These are phyloP conservation scores for Beauveria sp. DNA, from an alignment of 2,329 filamentous ascomycete species.

Conservation along the genomic window DNA sequence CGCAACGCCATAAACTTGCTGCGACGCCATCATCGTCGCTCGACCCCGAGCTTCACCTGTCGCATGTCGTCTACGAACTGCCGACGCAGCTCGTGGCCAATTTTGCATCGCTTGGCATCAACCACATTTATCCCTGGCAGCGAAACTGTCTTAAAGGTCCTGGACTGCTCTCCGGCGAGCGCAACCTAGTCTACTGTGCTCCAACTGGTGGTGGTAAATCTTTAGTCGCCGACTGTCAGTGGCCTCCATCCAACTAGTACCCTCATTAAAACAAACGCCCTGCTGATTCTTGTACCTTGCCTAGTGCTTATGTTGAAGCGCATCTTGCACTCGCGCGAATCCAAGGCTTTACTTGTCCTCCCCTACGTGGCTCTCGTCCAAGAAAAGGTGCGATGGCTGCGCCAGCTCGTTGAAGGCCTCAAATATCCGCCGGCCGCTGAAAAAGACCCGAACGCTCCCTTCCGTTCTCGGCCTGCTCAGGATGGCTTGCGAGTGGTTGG, in stretches of 20 bases:
- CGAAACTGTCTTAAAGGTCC: conserved; percentile 63
- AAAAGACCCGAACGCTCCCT: conserved; percentile 33
- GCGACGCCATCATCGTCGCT: conserved; percentile 45
- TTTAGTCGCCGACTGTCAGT: conserved; percentile 54
- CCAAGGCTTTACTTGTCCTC: conserved; percentile 65
- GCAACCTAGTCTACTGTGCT: conserved; percentile 71
- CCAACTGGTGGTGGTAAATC: conserved; percentile 75
- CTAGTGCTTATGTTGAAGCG: conserved; percentile 63
- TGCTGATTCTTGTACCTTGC: neutral
- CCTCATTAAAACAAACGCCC: conserved; percentile 13
- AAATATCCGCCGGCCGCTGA: conserved; percentile 29
- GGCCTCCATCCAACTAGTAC: neutral
- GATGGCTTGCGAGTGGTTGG: conserved; percentile 58
- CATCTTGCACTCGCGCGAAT: conserved; percentile 52
- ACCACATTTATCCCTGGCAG: conserved; percentile 72
- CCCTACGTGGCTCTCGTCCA: conserved; percentile 75
- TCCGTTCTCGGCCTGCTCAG: conserved; percentile 48
- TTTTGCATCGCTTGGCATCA: conserved; percentile 59
- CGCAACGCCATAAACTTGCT: conserved; percentile 44
- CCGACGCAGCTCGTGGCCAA: conserved; percentile 55
- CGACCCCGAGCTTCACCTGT: conserved; percentile 53
- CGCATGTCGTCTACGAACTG: conserved; percentile 56
- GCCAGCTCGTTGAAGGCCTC: conserved; percentile 56
- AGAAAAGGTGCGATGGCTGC: conserved; percentile 69
- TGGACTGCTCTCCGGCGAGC: conserved; percentile 56